Evolutionary conservation across 805 yeast species (phyloP).

Genomic region (Cephaloascus albidus): DNA sequence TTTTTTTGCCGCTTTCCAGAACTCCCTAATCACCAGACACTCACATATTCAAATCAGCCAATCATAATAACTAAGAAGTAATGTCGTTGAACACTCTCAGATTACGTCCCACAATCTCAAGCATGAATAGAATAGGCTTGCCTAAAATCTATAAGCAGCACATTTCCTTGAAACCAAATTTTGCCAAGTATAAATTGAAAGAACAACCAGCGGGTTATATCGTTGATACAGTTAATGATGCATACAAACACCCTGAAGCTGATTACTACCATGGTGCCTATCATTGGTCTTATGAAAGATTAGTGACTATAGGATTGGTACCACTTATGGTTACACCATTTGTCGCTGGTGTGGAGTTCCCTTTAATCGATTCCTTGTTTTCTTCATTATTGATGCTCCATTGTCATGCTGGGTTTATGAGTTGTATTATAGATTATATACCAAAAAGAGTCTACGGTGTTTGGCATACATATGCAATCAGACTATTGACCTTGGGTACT

Average conservation of each 20-base stretch:
- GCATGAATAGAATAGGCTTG: background rate
- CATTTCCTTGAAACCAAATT: constrained; percentile 22
- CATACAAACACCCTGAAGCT: constrained; percentile 51
- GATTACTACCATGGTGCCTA: constrained; percentile 69
- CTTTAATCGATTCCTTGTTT: constrained; percentile 65
- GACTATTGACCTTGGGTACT: constrained; percentile 64
- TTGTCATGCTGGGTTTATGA: constrained; percentile 76
- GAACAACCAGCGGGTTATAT: constrained; percentile 73
- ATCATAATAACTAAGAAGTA: no score
- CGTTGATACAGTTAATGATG: constrained; percentile 66
- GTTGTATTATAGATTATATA: constrained; percentile 89
- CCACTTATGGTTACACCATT: constrained; percentile 76
- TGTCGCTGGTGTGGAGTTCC: constrained; percentile 60
- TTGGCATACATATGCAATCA: constrained; percentile 62
- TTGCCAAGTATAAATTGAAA: constrained; percentile 39
- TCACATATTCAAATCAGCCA: no score
- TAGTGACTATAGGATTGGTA: constrained; percentile 57
- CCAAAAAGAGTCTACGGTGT: constrained; percentile 80
- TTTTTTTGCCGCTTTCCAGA: no score
- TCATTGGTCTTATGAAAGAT: constrained; percentile 90
- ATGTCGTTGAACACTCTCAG: background rate
- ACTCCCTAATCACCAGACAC: no score
- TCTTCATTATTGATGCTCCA: constrained; percentile 64
- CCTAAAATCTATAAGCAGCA: background rate
- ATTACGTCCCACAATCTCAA: background rate